phyloP scores from a whole-genome alignment of 2,329 filamentous ascomycete species.

The Colletotrichum sp. region DNA sequence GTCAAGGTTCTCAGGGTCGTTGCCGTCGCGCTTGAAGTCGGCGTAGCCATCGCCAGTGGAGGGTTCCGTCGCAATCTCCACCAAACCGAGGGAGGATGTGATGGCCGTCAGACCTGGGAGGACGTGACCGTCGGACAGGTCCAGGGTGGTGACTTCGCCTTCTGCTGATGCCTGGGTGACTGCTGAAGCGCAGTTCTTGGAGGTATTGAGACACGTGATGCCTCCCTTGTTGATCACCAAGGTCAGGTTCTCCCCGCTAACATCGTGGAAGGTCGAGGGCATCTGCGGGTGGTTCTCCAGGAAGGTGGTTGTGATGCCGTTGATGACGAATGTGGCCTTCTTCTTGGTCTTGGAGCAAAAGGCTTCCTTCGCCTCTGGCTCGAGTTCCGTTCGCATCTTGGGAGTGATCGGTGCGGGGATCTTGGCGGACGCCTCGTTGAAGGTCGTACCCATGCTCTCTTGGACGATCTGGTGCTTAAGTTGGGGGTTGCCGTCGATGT shows the following conservation, averaged over 20 bases:
- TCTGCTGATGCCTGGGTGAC: constrained; percentile 31
- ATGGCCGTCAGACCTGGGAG: constrained; percentile 56
- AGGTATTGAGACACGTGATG: constrained; percentile 40
- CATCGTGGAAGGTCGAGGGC: constrained; percentile 1
- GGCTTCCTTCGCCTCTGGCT: constrained; percentile 25
- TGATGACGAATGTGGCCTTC: constrained; percentile 36
- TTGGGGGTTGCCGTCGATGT: constrained; percentile 47
- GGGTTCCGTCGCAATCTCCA: constrained; percentile 50
- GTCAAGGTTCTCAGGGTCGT: constrained; percentile 32
- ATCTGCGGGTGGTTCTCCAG: constrained; percentile 27
- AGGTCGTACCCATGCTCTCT: constrained; percentile 26
- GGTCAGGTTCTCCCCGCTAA: constrained; percentile 29
- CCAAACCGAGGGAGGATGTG: constrained; percentile 51
- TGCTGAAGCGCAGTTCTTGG: constrained; percentile 6
- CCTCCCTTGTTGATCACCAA: constrained; percentile 45
- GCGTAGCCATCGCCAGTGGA: constrained; percentile 52
- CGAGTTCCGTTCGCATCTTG: constrained; percentile 28
- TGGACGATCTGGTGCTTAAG: constrained; percentile 36
- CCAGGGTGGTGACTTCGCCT: constrained; percentile 32
- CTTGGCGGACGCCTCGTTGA: constrained; percentile 1
- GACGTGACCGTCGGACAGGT: constrained; percentile 50
- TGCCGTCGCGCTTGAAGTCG: constrained; percentile 27
- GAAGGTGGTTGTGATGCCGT: constrained; percentile 41
- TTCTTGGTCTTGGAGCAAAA: constrained; percentile 28
- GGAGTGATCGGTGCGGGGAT: neutral